Percentiles rank a stretch among this genome's conserved stretches.
These are phyloP conservation scores for Arabidopsis hybrid DNA, from an alignment of 441 rosid genomes.

Conservation along the genomic window DNA sequence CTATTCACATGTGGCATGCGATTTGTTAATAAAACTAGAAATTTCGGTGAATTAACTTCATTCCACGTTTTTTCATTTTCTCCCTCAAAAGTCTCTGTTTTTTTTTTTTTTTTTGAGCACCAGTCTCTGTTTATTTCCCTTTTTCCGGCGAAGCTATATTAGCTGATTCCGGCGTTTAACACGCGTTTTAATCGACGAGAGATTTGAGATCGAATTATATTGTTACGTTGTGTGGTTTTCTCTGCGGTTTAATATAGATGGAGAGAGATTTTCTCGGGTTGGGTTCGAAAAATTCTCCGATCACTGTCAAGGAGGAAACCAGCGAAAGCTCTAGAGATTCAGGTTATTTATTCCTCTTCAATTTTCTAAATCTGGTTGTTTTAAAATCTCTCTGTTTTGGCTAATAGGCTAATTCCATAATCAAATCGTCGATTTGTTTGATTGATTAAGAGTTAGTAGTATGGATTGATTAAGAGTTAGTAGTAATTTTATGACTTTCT, in stretches of 20 bases:
- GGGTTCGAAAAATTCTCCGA: constrained; percentile 50
- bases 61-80: constrained; percentile 21
- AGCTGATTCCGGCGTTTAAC: constrained; percentile 15
- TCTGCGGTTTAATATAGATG: constrained; percentile 40
- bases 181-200: background rate
- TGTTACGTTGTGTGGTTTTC: background rate
- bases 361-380: background rate
- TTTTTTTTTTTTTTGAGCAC: too few relatives aligned
- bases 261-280: constrained; percentile 75
- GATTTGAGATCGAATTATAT: background rate
- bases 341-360: constrained; percentile 47
- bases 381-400: constrained; percentile 1
- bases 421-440: background rate
- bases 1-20: constrained; percentile 47
- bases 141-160: constrained; percentile 23
- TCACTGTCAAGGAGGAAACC: constrained; percentile 57
- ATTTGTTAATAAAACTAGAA: constrained; percentile 33
- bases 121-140: constrained; percentile 22
- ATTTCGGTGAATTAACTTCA: constrained; percentile 30
- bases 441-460: too few relatives aligned
- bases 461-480: too few relatives aligned
- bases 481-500: constrained; percentile 1
- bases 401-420: background rate
- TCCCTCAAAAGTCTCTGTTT: constrained; percentile 1
- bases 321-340: constrained; percentile 53